phyloP scores from a whole-genome alignment of 441 rosid species.

The Breynia disticha region DNA sequence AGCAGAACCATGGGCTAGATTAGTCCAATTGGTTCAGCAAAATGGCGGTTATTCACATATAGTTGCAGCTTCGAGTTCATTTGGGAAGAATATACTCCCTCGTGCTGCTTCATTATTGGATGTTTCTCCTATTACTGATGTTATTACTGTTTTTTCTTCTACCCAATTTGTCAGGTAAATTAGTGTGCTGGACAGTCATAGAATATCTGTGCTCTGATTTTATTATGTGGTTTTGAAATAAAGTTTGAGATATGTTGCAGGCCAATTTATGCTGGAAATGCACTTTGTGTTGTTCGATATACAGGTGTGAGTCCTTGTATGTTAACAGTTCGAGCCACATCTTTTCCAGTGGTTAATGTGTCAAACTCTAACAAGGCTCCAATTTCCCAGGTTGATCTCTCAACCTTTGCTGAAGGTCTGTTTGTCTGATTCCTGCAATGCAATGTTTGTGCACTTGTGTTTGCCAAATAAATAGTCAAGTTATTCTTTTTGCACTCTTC shows the following conservation, averaged over 20 bases:
- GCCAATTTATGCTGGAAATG: conserved; percentile 98
- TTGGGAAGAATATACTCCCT: conserved; percentile 77
- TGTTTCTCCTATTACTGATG: conserved; percentile 90
- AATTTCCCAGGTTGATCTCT: conserved; percentile 85
- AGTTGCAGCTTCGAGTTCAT: conserved; percentile 64
- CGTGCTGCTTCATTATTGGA: conserved; percentile 88
- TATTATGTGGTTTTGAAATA: too few relatives aligned
- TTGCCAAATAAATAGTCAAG: conserved; percentile 1
- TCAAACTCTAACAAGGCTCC: conserved; percentile 44
- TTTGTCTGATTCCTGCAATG: conserved; percentile 18
- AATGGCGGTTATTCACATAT: conserved; percentile 62
- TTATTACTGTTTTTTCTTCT: conserved; percentile 48
- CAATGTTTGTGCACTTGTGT: conserved; percentile 7
- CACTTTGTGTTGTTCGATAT: conserved; percentile 68
- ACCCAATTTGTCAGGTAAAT: conserved; percentile 61
- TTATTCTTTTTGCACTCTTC: conserved; percentile 2
- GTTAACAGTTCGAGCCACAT: conserved; percentile 67
- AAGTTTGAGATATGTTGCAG: conserved; percentile 23
- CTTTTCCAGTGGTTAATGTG: conserved; percentile 42
- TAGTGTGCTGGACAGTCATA: too few relatives aligned
- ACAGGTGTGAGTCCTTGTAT: conserved; percentile 68
- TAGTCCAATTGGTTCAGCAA: conserved; percentile 62
- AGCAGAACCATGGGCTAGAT: conserved; percentile 89
- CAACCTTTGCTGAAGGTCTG: conserved; percentile 68
- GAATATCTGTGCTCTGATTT: too few relatives aligned